Evolutionary conservation across 768 basidiomycete species (phyloP), one percentile per base, ranked within the genome.

Genomic region (Rhodotorula toruloides): DNA sequence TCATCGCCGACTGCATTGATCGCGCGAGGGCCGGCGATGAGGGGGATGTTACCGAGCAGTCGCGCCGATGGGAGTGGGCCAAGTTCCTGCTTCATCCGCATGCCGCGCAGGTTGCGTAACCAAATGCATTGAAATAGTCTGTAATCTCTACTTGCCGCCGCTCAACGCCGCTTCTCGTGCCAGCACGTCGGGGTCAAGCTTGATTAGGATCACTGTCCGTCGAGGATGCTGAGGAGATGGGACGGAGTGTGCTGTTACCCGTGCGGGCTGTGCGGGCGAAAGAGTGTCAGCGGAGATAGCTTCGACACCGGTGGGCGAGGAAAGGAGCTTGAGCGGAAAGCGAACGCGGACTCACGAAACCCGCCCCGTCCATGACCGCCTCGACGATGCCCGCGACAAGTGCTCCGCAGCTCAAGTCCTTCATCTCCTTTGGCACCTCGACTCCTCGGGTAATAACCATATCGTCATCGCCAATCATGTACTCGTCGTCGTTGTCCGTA

Each of bases 381-480:
- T 99, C 96, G 19, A 99, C 94, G 54, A 99, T 86, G 2, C 96
- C 96, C 17, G 96, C 96, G 0, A 91, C 91, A 76, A 94, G 89
- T 5, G 96, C 97, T n/a, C 91, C 96, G 75, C 92, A 97, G 73
- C 89, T 93, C 44, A 99, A 82, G 74, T 89, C 86, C 74, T 86
- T 89, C 85, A 99, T 86, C 76, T 99, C 96, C 73, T 85, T 85
- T 29, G 96, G 96, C 21, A 98, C 89, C 37, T 91, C 91, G 67
- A 99, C 90, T 71, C 90, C 83, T 64, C 90, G 86, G 68, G 96
- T 93, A 70, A 97, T 82, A 29, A 87, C 84, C 17, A 96, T 93
- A 75, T 93, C 89, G 77, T 99, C 97, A 81, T 97, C 89, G 65
- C 94, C 88, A 70, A 99, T 89, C 96, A 98, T 98, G 78, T 97